Evolutionary conservation across 2,329 filamentous ascomycete species (phyloP), one percentile per base, ranked within the genome.

Genomic region (Penicillium sp.): DNA sequence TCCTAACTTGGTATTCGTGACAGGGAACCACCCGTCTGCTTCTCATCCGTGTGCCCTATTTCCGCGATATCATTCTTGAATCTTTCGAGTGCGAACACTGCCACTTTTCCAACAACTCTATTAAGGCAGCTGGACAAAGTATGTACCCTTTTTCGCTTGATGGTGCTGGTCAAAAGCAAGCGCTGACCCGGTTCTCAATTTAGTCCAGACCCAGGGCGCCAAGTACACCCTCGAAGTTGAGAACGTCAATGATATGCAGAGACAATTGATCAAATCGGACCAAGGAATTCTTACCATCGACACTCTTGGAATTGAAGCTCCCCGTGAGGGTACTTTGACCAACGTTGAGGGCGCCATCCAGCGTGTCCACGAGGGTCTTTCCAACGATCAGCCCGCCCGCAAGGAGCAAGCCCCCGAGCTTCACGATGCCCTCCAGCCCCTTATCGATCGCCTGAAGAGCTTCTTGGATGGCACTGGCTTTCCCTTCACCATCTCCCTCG

Each of bases 61-160:
- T 99, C 81, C 91, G 92, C 78, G 93, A 99, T 75, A 87, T 99
- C 60, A 91, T 99, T 67, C 85, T 99, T 74, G 96, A 97, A 87
- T 97, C 93, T 59, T 99, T 99, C 75, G 84, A 85, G 62, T 99
- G 94, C 80, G 87, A 91, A 5, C 86, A 97, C 75, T 99, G 94
- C 79, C 81, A 87, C 70, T 88, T 93, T 76, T 86, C 89, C 62
- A 96, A 97, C 79, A 92, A 92, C 74, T 93, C 97, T 67, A 89
- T 99, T 65, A 93, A 97, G 72, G 87, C 92, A 8, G 94, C 94
- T 21, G 92, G 92, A 57, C 86, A 92, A 65, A 93, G 42, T 44
- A 39, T 29, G 24, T 14, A 16, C 21, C 13, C 21, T 24, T 23
- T 26, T 36, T 16, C 36, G 24, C 21, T 9, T 1, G 19, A 29